These are phyloP conservation scores for Podila epicladia DNA, from an alignment of 192 early-diverging fungal species.

Conservation along the genomic window DNA sequence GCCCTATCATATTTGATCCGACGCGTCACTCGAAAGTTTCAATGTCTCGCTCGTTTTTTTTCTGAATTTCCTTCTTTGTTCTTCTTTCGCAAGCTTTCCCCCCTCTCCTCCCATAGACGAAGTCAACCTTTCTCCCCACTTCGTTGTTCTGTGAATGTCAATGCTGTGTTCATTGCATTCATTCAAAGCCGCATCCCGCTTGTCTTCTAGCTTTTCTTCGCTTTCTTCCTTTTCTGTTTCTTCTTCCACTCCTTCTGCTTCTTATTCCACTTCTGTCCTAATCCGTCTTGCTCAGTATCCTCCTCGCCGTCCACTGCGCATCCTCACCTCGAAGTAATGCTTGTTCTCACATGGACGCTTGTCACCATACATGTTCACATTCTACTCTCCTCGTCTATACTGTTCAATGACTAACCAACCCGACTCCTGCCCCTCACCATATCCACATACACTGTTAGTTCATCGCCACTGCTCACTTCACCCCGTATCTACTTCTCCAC, in stretches of 20 bases:
- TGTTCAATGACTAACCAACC: background rate
- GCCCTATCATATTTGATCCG: too few species aligned
- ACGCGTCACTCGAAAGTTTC: too few species aligned
- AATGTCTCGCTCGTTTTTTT: too few species aligned
- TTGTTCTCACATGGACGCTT: too few species aligned
- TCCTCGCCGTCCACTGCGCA: background rate
- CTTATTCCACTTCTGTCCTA: background rate
- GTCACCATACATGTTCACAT: too few species aligned
- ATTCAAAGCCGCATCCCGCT: slow-evolving; percentile 1
- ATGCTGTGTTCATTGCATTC: background rate
- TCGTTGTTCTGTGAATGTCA: slow-evolving; percentile 1
- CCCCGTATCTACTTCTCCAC: background rate
- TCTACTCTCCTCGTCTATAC: background rate
- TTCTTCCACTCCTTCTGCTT: background rate
- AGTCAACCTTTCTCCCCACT: background rate
- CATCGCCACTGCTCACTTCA: background rate
- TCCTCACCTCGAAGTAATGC: too few species aligned
- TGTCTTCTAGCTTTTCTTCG: background rate
- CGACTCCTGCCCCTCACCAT: background rate
- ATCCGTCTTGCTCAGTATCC: background rate
- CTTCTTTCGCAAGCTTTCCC: background rate
- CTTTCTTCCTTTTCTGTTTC: slow-evolving; percentile 7
- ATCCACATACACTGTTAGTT: background rate
- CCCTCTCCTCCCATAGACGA: background rate
- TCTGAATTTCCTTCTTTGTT: background rate